Base-by-base conservation (phyloP, 805 yeast species). In the Ogataea philodendri region DNA sequence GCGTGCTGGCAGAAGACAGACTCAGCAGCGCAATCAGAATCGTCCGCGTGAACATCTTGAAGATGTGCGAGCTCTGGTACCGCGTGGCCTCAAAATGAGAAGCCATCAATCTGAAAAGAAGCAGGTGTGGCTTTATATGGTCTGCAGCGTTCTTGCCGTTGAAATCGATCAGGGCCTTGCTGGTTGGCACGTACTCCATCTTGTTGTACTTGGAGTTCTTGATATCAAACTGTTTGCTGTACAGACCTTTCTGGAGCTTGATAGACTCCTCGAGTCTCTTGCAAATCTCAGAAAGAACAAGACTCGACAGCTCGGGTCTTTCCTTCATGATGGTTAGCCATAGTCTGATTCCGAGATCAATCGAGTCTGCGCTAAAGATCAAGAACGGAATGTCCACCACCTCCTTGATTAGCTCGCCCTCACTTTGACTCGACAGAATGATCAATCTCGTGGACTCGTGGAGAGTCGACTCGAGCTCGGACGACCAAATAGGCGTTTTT, bases 181-280 rank as follows among this genome's bases (percentile, higher is more conserved):
- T 80, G 29, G 94, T 79, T 8, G 98, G 97, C 1, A 88, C 65
- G 51, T 93, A 93, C 45, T 85, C 93, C 98, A 93, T 93, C 33
- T 68, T 70, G 45, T 74, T 63, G 57, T 68, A 81, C 37, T 81
- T 84, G 15, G 90, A 81, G 37, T 69, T 64, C 1, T 49, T 52
- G 5, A 76, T 55, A 55, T 88, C 95, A 45, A 63, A 62, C 5
- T 60, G 49, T 4, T 64, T 67, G 5, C 81, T 73, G 57, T 74
- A 89, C 8, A 90, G 57, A 3, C 97, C 97, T 25, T 63, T 63
- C 17, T 64, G 63, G 19, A 68, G 62, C 22, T 72, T 69, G 27
- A 87, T 74, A 1, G 90, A 72, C 23, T 63, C 60, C 57, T 80
- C 84, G 84, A 94, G 85, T 37, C 72, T 70, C 27, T 69, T 66